Evolutionary conservation across 768 basidiomycete genomes (phyloP), one percentile per base, ranked within the genome.

Genomic region (Termitomyces sp.): DNA sequence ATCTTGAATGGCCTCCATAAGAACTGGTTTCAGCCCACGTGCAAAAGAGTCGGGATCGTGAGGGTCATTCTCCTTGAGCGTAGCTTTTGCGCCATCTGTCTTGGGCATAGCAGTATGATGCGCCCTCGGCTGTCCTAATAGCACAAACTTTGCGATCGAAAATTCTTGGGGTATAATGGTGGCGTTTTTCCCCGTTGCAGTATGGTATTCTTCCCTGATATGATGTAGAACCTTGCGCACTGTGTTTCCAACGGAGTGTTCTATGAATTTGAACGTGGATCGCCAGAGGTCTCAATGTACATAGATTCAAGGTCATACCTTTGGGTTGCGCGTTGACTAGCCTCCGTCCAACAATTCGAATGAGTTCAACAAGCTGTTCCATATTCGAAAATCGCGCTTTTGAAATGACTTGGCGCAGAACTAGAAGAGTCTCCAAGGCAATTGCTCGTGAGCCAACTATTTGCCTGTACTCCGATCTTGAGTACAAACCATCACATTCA

Each of bases 1-100:
- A 70, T 98, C 96, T 70, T 96, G 91, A 55, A 99, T 96, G 7
- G 95, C 97, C 73, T 97, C 94, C 83, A 98, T 94, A 58, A 99
- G 81, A 1, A 97, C 90, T 2, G 96, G 96, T 75, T 96, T 97
- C 55, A 98, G 73, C 39, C 84, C 84, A 44, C 81, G 77, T 9
- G 91, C 87, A 68, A 92, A 91, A 16, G 88, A 87, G 68, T 92
- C 90, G 0, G 88, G 89, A 72, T 92, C 91, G 58, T 90, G 84
- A 0, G 84, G 77, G 72, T 92, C 86, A 68, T 88, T 81, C 71
- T 91, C 89, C 63, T 81, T 86, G 48, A 90, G 71, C 3, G 83
- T 82, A 7, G 79, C 81, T 53, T 81, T 84, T 50, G 72, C 79
- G 58, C 90, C 87, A 2, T 79, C 73, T 66, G 81, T 81, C 61